Conservation (phyloP, 139 green algal species). For the Eudorina sp. region DNA sequence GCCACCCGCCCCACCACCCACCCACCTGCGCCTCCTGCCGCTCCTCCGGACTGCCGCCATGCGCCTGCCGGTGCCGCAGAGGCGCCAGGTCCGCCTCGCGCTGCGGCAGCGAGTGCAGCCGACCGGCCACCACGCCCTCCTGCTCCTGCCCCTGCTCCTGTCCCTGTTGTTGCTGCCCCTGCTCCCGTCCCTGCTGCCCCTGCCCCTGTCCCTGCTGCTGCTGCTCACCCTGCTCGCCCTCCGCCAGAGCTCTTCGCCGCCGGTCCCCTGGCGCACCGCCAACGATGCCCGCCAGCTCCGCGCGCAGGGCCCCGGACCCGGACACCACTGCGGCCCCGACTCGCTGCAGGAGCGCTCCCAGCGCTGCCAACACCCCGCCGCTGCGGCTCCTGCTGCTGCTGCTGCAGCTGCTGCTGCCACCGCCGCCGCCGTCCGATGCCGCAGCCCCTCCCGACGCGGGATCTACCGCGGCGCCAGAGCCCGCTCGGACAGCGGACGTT, state of each 20-base stretch:
- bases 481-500: no score
- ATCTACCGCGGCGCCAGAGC: no score
- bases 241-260: neutral
- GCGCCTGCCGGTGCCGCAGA: slow-evolving; percentile 53
- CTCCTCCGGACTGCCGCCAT: slow-evolving; percentile 35
- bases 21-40: slow-evolving; percentile 39
- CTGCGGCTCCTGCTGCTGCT: neutral
- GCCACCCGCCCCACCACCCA: neutral
- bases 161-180: neutral
- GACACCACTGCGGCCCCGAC: no score
- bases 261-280: neutral
- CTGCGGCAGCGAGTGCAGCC: slow-evolving; percentile 67
- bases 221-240: neutral
- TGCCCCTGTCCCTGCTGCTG: neutral
- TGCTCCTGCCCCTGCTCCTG: neutral
- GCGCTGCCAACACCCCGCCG: no score
- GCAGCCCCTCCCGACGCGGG: no score
- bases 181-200: neutral
- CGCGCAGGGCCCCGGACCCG: neutral
- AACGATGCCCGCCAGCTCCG: no score
- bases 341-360: no score
- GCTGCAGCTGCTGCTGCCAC: neutral
- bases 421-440: neutral
- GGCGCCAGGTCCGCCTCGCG: slow-evolving; percentile 90
- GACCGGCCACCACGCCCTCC: neutral